phyloP scores from a whole-genome alignment of 768 basidiomycete species.

The Chlorophyllum brunneum region DNA sequence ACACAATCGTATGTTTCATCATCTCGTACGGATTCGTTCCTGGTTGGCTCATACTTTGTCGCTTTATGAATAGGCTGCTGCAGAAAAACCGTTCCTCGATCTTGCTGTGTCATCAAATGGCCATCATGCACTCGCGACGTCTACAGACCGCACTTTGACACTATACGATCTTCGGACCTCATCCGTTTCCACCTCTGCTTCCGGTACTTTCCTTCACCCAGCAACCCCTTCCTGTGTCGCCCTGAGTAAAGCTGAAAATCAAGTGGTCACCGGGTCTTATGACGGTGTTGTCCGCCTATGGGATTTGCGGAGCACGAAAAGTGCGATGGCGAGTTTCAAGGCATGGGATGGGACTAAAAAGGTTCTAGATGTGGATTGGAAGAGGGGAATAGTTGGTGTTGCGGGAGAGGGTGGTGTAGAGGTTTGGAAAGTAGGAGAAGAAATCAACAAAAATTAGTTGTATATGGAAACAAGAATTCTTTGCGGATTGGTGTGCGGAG shows the following conservation, averaged over 20 bases:
- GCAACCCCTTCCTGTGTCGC: slow-evolving; percentile 66
- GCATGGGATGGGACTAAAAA: slow-evolving; percentile 53
- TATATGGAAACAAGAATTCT: too few species aligned
- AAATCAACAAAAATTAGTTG: slow-evolving; percentile 6
- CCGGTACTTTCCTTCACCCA: slow-evolving; percentile 39
- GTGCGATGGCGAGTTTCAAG: slow-evolving; percentile 60
- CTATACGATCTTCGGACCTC: slow-evolving; percentile 61
- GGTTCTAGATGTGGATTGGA: slow-evolving; percentile 59
- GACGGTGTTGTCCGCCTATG: slow-evolving; percentile 76
- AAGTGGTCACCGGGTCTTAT: slow-evolving; percentile 70
- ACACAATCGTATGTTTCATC: slow-evolving; percentile 57
- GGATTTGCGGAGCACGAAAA: slow-evolving; percentile 70
- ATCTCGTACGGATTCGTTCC: neutral
- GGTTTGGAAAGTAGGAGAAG: slow-evolving; percentile 54
- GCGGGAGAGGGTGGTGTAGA: slow-evolving; percentile 66
- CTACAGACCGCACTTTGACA: slow-evolving; percentile 71
- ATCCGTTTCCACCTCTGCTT: slow-evolving; percentile 13
- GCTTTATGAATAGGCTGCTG: slow-evolving; percentile 45
- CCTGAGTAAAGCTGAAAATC: slow-evolving; percentile 31
- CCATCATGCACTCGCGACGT: slow-evolving; percentile 51
- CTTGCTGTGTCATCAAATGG: slow-evolving; percentile 45
- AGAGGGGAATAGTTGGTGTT: slow-evolving; percentile 47
- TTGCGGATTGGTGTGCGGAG: too few species aligned
- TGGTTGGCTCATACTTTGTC: neutral
- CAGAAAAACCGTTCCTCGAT: slow-evolving; percentile 74